Conservation (phyloP, 1,284 basidiomycete genomes). For the Leccinum cinnamomeum region DNA sequence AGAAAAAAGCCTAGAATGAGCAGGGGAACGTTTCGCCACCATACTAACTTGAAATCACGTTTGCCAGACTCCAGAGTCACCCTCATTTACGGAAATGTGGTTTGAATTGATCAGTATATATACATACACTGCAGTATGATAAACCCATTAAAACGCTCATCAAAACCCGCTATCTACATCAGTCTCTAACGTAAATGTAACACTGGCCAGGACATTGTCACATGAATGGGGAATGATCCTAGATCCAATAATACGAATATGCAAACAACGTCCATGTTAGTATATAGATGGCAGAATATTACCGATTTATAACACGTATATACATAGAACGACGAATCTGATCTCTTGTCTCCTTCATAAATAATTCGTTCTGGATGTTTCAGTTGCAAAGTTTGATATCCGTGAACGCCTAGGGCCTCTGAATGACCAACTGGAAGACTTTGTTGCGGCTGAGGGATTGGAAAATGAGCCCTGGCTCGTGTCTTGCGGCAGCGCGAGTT, state of each 20-base stretch:
- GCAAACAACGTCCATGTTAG: neutral
- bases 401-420: neutral
- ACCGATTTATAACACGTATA: neutral
- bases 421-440: constrained; percentile 7
- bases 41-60: too few relatives aligned
- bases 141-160: neutral
- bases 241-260: neutral
- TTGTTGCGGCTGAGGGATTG: neutral
- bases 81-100: too few relatives aligned
- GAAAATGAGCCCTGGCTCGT: neutral
- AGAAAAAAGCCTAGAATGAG: neutral
- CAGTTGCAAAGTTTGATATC: neutral
- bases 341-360: neutral
- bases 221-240: neutral
- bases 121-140: too few relatives aligned
- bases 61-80: too few relatives aligned
- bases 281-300: neutral
- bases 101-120: too few relatives aligned
- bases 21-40: too few relatives aligned
- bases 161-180: neutral
- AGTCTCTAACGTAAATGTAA: neutral
- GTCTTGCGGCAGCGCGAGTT: neutral
- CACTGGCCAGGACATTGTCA: neutral
- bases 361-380: neutral
- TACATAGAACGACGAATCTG: neutral